Evolutionary conservation across 352 stramenopile genomes (phyloP), one percentile per base, ranked within the genome.

Genomic region (Bremia lactucae): DNA sequence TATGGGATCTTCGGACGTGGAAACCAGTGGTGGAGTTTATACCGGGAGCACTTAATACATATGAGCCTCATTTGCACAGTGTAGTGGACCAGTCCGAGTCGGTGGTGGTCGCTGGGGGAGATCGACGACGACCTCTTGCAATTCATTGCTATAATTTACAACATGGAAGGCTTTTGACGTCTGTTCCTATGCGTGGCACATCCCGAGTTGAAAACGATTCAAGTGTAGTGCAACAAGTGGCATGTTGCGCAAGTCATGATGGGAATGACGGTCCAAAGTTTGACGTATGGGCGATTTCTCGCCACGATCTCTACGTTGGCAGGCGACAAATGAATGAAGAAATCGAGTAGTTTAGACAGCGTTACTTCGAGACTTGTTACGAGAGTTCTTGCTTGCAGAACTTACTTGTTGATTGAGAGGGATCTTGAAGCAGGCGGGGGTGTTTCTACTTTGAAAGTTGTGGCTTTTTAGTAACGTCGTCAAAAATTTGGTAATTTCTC

Each of bases 361-460:
- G 36, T 19, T 40, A 19, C n/a, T n/a, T n/a, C n/a, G n/a, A n/a
- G n/a, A n/a, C n/a, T n/a, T n/a, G n/a, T n/a, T n/a, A n/a, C n/a
- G n/a, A n/a, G n/a, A n/a, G n/a, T n/a, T n/a, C n/a, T n/a, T n/a
- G n/a, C n/a, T n/a, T n/a, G n/a, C n/a, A n/a, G n/a, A n/a, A n/a
- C n/a, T n/a, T n/a, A n/a, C 70, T 60, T 46, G 72, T 59, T 11
- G 65, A 65, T 11, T 70, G 83, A 15, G 79, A 82, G 18, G 77
- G 80, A 45, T 94, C 74, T 29, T 87, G 77, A 18, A 89, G 58
- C 39, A 94, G 29, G 23, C 94, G 80, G 18, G 65, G 61, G 47
- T 94, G 79, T 45, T 87, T 72, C 4, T n/a, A n/a, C n/a, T n/a
- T n/a, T n/a, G n/a, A n/a, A n/a, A n/a, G n/a, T n/a, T n/a, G n/a